A percentile compares a stretch with the other conserved stretches of the same genome.
These are phyloP conservation scores for Ceriops decandra DNA, from an alignment of 345 rosid species.

Conservation along the genomic window DNA sequence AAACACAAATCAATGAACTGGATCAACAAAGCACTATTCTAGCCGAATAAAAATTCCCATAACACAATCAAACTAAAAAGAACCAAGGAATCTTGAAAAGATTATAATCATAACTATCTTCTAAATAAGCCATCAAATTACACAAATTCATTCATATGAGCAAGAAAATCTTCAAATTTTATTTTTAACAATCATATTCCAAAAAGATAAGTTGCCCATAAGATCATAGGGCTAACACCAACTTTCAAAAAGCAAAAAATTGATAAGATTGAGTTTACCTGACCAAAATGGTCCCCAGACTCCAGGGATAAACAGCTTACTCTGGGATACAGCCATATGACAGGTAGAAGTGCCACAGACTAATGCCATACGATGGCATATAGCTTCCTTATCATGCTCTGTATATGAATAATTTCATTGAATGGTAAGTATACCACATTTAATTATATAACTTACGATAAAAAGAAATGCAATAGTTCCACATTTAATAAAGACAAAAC, in stretches of 20 bases:
- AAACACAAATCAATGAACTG: no score
- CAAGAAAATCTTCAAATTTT: not conserved
- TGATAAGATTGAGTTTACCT: conserved; percentile 41
- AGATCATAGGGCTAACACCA: not conserved
- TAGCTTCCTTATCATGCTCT: conserved; percentile 61
- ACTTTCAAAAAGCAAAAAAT: not conserved
- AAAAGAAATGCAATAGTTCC: not conserved
- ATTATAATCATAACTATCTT: no score
- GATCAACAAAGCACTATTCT: no score
- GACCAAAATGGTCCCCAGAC: conserved; percentile 99
- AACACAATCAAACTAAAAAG: no score
- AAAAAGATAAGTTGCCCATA: not conserved
- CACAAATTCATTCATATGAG: no score
- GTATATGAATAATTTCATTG: conserved; percentile 8
- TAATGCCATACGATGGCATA: conserved; percentile 77
- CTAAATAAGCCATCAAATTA: no score
- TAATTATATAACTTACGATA: not conserved
- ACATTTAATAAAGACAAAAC: conserved; percentile 29
- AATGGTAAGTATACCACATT: not conserved
- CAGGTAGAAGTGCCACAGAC: conserved; percentile 97
- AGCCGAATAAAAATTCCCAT: no score
- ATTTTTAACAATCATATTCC: not conserved
- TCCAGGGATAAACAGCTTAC: conserved; percentile 88
- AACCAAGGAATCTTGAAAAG: no score
- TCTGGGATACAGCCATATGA: conserved; percentile 86